Conservation (phyloP, 352 stramenopile species). For the Pythium volutum region DNA sequence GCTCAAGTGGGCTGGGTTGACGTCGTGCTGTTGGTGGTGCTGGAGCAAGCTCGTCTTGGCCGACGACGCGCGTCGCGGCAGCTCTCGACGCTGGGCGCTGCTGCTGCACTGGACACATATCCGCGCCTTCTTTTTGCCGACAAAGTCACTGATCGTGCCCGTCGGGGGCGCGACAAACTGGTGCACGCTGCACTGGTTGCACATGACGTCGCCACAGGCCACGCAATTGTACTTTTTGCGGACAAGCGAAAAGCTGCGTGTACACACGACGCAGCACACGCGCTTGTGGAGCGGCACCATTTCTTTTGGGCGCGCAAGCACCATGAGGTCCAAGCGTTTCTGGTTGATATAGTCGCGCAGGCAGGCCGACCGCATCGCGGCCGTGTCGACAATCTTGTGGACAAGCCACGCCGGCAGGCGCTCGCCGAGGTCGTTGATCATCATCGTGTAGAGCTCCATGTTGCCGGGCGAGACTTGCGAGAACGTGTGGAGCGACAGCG, state of each 20-base stretch:
- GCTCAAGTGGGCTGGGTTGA: conserved; percentile 27
- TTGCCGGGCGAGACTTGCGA: conserved; percentile 50
- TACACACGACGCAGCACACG: conserved; percentile 79
- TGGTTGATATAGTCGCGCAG: conserved; percentile 80
- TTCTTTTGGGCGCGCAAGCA: conserved; percentile 60
- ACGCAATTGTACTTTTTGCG: conserved; percentile 86
- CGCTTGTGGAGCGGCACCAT: conserved; percentile 69
- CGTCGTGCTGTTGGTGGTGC: not conserved
- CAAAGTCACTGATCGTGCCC: conserved; percentile 32
- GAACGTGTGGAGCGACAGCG: conserved; percentile 72
- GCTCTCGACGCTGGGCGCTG: conserved; percentile 47
- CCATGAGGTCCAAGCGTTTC: conserved; percentile 62
- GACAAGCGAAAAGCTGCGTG: conserved; percentile 79
- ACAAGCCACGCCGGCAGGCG: conserved; percentile 74
- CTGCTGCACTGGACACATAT: conserved; percentile 80
- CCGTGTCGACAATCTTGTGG: conserved; percentile 79
- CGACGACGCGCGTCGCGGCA: conserved; percentile 38
- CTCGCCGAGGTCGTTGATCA: conserved; percentile 80
- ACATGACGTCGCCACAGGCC: conserved; percentile 79
- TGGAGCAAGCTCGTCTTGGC: conserved; percentile 24
- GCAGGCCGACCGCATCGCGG: conserved; percentile 69
- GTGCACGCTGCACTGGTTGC: conserved; percentile 72
- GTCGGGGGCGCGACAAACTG: conserved; percentile 64
- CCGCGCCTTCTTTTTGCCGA: conserved; percentile 66
- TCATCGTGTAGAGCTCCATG: conserved; percentile 75